phyloP scores from a whole-genome alignment of 148 eudicot genomes.

The Beta vulgaris region DNA sequence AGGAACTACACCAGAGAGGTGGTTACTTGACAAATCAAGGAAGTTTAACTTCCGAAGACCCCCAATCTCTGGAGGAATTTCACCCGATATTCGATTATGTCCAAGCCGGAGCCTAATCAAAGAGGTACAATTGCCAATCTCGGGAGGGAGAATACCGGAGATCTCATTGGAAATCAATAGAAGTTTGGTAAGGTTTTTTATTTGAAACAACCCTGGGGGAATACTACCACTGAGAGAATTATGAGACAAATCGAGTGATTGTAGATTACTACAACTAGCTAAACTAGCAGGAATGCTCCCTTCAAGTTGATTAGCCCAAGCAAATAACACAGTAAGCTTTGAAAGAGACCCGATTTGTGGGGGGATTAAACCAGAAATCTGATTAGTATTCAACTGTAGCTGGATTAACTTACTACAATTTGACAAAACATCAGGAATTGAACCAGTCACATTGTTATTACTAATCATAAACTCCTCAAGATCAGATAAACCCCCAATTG shows the following conservation, averaged over 20 bases:
- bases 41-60: constrained; percentile 53
- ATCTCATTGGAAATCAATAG: constrained; percentile 66
- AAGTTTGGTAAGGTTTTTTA: constrained; percentile 62
- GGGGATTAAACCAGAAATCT: constrained; percentile 67
- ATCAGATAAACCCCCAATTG: constrained; percentile 45
- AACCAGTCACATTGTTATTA: constrained; percentile 71
- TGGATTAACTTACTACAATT: constrained; percentile 50
- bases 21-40: constrained; percentile 65
- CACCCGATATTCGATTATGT: constrained; percentile 46
- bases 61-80: constrained; percentile 61
- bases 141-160: constrained; percentile 61
- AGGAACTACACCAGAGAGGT: constrained; percentile 56
- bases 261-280: constrained; percentile 47
- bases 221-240: constrained; percentile 62
- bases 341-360: constrained; percentile 44
- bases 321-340: constrained; percentile 59
- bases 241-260: constrained; percentile 64
- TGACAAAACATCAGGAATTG: constrained; percentile 56
- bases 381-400: constrained; percentile 68
- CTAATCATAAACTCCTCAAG: constrained; percentile 77
- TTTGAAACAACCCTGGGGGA: constrained; percentile 52
- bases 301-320: constrained; percentile 80
- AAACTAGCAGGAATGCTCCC: constrained; percentile 64
- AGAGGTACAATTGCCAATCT: constrained; percentile 47
- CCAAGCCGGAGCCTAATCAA: constrained; percentile 52